Percentiles rank a stretch among this genome's conserved stretches.
phyloP scores from a whole-genome alignment of 179 eudicot genomes.

The Silene coronaria region DNA sequence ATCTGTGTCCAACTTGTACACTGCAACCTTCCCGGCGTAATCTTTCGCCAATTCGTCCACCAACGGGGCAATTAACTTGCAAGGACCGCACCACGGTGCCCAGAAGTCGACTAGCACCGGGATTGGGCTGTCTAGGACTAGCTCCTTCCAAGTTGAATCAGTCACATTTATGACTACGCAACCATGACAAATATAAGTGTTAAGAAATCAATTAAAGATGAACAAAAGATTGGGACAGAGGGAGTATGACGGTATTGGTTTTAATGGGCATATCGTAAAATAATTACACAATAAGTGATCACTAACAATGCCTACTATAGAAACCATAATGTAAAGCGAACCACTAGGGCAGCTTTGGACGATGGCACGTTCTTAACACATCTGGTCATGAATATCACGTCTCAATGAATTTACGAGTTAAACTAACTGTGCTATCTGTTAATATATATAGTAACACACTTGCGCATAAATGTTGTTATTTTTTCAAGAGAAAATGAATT shows the following conservation, averaged over 20 bases:
- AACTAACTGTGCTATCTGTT: background rate
- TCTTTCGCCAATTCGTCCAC: slow-evolving; percentile 43
- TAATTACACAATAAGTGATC: too few species aligned
- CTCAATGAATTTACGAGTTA: too few species aligned
- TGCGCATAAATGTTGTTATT: background rate
- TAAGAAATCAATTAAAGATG: too few species aligned
- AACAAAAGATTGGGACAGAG: too few species aligned
- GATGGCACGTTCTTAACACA: too few species aligned
- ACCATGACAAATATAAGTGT: background rate
- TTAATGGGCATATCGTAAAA: too few species aligned
- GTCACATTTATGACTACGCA: slow-evolving; percentile 37
- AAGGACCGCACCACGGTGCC: slow-evolving; percentile 66
- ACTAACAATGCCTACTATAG: too few species aligned
- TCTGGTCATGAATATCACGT: too few species aligned
- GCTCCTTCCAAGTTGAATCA: slow-evolving; percentile 37
- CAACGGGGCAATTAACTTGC: slow-evolving; percentile 46
- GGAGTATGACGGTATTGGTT: too few species aligned
- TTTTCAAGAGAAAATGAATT: background rate
- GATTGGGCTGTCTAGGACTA: slow-evolving; percentile 33
- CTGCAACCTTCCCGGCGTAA: slow-evolving; percentile 37
- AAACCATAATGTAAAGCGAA: background rate
- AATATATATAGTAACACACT: too few species aligned
- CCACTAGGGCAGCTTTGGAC: background rate
- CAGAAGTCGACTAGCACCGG: slow-evolving; percentile 61
- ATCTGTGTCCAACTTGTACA: slow-evolving; percentile 47